These are phyloP conservation scores for Fusarium globosum DNA, from an alignment of 2,329 filamentous ascomycete genomes.

Conservation along the genomic window DNA sequence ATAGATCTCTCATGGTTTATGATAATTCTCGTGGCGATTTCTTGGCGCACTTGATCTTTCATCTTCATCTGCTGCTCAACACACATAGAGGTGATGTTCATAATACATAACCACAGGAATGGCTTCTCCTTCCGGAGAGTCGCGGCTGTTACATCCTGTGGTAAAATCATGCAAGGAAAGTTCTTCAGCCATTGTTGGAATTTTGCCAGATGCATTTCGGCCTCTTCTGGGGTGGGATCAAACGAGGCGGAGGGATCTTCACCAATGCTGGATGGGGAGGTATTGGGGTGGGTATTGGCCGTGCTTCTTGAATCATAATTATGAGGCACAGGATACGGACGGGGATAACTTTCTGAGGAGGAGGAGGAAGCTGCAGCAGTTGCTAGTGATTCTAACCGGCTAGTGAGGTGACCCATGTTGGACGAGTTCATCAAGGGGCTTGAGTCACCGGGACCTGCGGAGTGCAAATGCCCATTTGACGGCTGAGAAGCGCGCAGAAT, in stretches of 20 bases:
- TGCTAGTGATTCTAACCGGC: slow-evolving; percentile 52
- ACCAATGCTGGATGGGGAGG: slow-evolving; percentile 16
- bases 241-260: slow-evolving; percentile 37
- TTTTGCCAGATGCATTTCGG: slow-evolving; percentile 52
- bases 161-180: slow-evolving; percentile 59
- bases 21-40: slow-evolving; percentile 59
- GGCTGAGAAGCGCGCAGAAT: slow-evolving; percentile 53
- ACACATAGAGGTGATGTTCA: slow-evolving; percentile 58
- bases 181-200: slow-evolving; percentile 57
- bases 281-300: slow-evolving; percentile 2
- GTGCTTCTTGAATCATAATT: slow-evolving; percentile 14
- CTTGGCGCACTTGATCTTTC: slow-evolving; percentile 55
- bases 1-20: slow-evolving; percentile 61
- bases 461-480: slow-evolving; percentile 27
- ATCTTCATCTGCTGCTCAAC: slow-evolving; percentile 53
- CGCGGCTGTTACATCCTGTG: slow-evolving; percentile 50
- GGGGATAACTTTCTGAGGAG: slow-evolving; percentile 25
- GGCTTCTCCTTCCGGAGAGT: slow-evolving; percentile 56
- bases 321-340: slow-evolving; percentile 13
- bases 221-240: slow-evolving; percentile 51
- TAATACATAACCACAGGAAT: slow-evolving; percentile 63
- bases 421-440: slow-evolving; percentile 21
- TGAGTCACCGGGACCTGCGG: slow-evolving; percentile 13
- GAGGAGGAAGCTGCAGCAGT: slow-evolving; percentile 51
- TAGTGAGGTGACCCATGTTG: slow-evolving; percentile 35